Evolutionary conservation across 139 green algal species (phyloP).

Genomic region (Closterium sp.): DNA sequence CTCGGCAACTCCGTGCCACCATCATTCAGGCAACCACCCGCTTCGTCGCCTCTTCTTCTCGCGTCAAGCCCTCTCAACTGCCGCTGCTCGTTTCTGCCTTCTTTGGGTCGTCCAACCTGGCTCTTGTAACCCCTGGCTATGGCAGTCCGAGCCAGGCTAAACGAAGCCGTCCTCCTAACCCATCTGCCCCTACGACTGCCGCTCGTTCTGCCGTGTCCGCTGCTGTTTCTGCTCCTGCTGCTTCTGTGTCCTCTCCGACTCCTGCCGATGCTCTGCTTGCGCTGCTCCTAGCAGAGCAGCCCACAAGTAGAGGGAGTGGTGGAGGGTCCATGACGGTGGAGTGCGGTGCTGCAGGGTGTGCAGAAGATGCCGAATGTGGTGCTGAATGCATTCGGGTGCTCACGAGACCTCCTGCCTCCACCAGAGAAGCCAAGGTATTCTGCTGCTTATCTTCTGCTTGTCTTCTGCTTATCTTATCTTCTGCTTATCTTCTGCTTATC

Average conservation of each 20-base stretch:
- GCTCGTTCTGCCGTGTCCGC: background rate
- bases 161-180: no score
- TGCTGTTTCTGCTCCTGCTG: background rate
- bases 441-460: background rate
- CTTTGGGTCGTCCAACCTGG: background rate
- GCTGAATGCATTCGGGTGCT: background rate
- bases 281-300: background rate
- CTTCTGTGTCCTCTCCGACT: background rate
- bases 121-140: background rate
- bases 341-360: background rate
- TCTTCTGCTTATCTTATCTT: no score
- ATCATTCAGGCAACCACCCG: background rate
- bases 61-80: background rate
- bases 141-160: background rate
- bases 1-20: background rate
- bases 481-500: no score
- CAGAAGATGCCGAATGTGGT: background rate
- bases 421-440: background rate
- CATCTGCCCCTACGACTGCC: background rate
- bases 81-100: background rate
- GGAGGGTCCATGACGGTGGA: background rate
- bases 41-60: background rate
- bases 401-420: background rate
- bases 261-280: background rate
- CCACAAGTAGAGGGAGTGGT: background rate